Conservation (phyloP, 257 asterid species). For the Nicotiana benthamiana region DNA sequence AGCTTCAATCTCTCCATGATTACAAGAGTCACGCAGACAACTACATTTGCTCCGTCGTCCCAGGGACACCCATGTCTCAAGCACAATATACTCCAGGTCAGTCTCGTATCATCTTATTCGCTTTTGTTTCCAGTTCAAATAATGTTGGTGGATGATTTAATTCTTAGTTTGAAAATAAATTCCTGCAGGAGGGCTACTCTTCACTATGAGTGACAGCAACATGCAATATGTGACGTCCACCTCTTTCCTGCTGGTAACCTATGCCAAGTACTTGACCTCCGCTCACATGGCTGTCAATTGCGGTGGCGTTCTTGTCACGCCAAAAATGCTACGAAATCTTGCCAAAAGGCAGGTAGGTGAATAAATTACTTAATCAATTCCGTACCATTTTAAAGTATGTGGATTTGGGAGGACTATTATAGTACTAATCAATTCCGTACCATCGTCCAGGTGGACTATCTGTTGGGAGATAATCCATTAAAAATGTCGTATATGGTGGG, state of each 20-base stretch:
- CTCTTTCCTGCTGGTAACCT: conserved; percentile 34
- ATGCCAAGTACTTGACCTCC: conserved; percentile 21
- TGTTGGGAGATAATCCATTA: conserved; percentile 40
- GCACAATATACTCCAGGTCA: conserved; percentile 70
- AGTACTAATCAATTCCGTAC: no score
- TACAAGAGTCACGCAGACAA: conserved; percentile 88
- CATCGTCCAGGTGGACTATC: conserved; percentile 26
- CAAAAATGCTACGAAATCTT: conserved; percentile 19
- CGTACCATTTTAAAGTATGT: neutral
- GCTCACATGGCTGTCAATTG: conserved; percentile 20
- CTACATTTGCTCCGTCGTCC: conserved; percentile 81
- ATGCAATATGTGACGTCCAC: conserved; percentile 24
- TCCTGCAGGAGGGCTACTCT: conserved; percentile 25
- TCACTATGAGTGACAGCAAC: conserved; percentile 20
- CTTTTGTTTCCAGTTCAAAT: neutral
- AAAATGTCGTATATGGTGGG: conserved; percentile 45
- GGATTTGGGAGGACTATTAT: neutral
- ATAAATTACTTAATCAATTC: neutral
- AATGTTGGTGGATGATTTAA: neutral
- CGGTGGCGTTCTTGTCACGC: conserved; percentile 5
- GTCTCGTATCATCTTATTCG: neutral
- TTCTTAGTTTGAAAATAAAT: no score
- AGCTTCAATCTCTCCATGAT: conserved; percentile 69
- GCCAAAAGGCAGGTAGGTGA: conserved; percentile 27
- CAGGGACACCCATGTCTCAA: conserved; percentile 59